Evolutionary conservation across 176 grass and related monocot genomes (phyloP).

Genomic region (Lolium perenne): DNA sequence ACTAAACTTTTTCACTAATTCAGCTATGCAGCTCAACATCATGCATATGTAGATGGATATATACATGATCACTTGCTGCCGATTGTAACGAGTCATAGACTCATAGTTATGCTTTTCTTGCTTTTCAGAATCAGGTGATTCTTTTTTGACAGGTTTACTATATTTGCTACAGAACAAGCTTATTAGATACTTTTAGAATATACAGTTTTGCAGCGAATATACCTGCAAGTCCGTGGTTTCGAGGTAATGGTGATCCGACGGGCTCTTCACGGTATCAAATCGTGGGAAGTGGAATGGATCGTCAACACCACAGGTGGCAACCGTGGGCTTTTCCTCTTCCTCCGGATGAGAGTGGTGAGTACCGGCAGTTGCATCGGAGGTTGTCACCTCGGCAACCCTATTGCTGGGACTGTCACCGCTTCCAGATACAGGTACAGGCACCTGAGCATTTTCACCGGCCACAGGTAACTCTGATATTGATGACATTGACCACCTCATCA

Average conservation of each 20-base stretch:
- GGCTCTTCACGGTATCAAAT: neutral
- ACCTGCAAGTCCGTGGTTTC: neutral
- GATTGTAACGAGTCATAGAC: neutral
- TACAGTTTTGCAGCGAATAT: neutral
- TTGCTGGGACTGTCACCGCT: neutral
- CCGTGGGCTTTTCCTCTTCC: neutral
- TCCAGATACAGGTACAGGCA: neutral
- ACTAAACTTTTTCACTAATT: neutral
- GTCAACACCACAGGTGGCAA: neutral
- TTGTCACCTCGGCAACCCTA: neutral
- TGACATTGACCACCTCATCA: neutral
- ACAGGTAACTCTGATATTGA: neutral
- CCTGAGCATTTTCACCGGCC: neutral
- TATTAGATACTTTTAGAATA: neutral
- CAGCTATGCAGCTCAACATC: neutral
- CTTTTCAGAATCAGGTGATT: neutral
- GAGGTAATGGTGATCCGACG: slow-evolving; percentile 2
- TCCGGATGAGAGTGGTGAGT: neutral
- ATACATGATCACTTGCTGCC: neutral
- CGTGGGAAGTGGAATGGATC: neutral
- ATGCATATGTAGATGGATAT: neutral
- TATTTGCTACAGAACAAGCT: neutral
- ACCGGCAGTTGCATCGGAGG: neutral
- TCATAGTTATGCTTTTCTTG: neutral
- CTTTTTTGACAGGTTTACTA: neutral